phyloP scores from a whole-genome alignment of 2,329 filamentous ascomycete species.

The Trematosphaeria pertusa region DNA sequence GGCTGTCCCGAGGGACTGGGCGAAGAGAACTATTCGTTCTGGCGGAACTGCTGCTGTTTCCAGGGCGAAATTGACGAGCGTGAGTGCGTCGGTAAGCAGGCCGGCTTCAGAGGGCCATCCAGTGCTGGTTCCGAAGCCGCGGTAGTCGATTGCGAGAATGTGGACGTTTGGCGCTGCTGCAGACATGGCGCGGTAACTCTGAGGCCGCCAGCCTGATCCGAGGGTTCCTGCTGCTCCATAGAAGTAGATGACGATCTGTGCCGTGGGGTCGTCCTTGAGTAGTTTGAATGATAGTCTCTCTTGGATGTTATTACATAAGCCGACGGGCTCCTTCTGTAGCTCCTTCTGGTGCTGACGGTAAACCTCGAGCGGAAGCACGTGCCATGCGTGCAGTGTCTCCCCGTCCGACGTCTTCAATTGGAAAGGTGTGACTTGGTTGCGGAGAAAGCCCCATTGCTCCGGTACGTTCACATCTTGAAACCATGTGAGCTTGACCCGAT shows the following conservation, averaged over 20 bases:
- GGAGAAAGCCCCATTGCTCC: constrained; percentile 57
- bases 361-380: neutral
- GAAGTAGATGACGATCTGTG: constrained; percentile 68
- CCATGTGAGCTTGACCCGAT: constrained; percentile 63
- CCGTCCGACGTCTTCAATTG: constrained; percentile 51
- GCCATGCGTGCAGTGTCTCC: constrained; percentile 38
- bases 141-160: constrained; percentile 66
- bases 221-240: constrained; percentile 66
- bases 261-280: constrained; percentile 67
- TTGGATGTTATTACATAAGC: constrained; percentile 62
- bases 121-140: constrained; percentile 64
- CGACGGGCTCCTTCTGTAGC: constrained; percentile 52
- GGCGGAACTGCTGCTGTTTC: constrained; percentile 60
- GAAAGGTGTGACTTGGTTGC: constrained; percentile 59
- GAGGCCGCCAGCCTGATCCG: constrained; percentile 61
- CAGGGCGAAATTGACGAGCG: constrained; percentile 62
- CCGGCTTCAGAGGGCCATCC: constrained; percentile 64
- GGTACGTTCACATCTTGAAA: constrained; percentile 58
- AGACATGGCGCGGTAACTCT: constrained; percentile 64
- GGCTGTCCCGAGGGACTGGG: constrained; percentile 66
- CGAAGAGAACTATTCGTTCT: constrained; percentile 64
- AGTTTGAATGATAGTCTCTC: constrained; percentile 66
- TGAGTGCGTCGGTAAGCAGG: constrained; percentile 60
- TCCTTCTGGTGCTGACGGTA: constrained; percentile 45
- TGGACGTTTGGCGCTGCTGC: constrained; percentile 61